phyloP scores from a whole-genome alignment of 805 yeast species.

The Wickerhamiella azymoides region DNA sequence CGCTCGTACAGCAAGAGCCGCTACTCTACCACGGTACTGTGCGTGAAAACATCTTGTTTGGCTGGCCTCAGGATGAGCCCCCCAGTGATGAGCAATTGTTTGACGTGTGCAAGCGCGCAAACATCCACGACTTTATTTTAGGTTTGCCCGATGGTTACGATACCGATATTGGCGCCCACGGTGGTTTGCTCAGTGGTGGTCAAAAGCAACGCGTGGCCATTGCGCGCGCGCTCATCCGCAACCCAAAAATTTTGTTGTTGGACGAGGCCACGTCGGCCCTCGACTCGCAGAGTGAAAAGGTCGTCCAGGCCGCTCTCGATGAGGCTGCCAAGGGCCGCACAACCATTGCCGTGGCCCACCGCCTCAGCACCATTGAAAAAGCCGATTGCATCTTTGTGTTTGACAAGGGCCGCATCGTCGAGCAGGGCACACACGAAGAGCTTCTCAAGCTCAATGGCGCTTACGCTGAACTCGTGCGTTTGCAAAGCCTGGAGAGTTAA shows the following conservation, averaged over 20 bases:
- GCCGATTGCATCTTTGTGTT: slow-evolving; percentile 51
- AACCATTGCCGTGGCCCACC: slow-evolving; percentile 73
- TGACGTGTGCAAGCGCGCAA: slow-evolving; percentile 38
- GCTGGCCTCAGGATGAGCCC: slow-evolving; percentile 24
- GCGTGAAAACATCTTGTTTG: slow-evolving; percentile 42
- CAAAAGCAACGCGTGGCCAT: slow-evolving; percentile 67
- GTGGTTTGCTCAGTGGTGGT: slow-evolving; percentile 54
- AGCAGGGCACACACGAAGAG: slow-evolving; percentile 40
- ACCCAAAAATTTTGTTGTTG: slow-evolving; percentile 47
- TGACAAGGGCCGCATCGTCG: slow-evolving; percentile 48
- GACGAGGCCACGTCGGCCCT: slow-evolving; percentile 62
- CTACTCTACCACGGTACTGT: slow-evolving; percentile 41
- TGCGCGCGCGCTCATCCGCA: slow-evolving; percentile 57
- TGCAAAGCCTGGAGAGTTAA: slow-evolving; percentile 26
- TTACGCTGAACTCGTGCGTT: slow-evolving; percentile 29
- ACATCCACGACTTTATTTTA: slow-evolving; percentile 42
- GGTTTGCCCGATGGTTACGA: slow-evolving; percentile 48
- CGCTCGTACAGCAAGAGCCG: slow-evolving; percentile 52
- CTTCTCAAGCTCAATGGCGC: slow-evolving; percentile 29
- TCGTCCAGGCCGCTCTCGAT: slow-evolving; percentile 58
- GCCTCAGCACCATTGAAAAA: slow-evolving; percentile 53
- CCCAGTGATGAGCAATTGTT: slow-evolving; percentile 32
- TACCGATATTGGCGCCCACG: slow-evolving; percentile 42
- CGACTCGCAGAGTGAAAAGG: slow-evolving; percentile 58
- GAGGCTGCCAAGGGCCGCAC: slow-evolving; percentile 61